Percentiles rank a stretch among this genome's conserved stretches.
Conservation (phyloP, 805 yeast genomes). For the Peterozyma xylosa region DNA sequence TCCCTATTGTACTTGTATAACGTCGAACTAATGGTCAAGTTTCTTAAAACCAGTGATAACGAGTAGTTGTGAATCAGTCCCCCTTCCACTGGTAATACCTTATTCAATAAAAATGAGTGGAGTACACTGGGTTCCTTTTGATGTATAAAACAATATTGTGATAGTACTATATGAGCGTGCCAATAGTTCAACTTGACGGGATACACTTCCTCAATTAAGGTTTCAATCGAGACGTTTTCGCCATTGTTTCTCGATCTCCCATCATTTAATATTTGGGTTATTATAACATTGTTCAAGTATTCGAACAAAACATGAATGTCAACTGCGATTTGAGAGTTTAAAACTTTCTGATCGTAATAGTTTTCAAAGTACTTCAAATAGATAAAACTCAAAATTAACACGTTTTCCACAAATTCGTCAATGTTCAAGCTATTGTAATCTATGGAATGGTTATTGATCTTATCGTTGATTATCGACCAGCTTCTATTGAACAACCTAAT, state of each 20-base stretch:
- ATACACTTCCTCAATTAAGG: constrained; percentile 10
- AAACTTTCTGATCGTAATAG: constrained; percentile 5
- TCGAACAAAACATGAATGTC: constrained; percentile 40
- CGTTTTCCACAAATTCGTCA: constrained; percentile 33
- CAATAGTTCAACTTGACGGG: constrained; percentile 27
- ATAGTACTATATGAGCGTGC: constrained; percentile 39
- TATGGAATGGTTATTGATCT: constrained; percentile 18
- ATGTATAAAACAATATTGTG: constrained; percentile 31
- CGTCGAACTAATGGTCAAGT: constrained; percentile 18
- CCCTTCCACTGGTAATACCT: constrained; percentile 17
- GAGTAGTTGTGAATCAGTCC: constrained; percentile 9
- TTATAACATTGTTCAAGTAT: constrained; percentile 39
- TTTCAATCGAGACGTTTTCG: constrained; percentile 4
- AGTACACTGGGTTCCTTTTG: constrained; percentile 33
- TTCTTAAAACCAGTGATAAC: constrained; percentile 15
- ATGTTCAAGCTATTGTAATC: constrained; percentile 21
- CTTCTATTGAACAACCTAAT: constrained; percentile 31
- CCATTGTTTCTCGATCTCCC: constrained; percentile 6
- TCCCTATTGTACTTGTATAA: constrained; percentile 5
- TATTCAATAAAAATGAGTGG: constrained; percentile 21
- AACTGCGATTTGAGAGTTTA: constrained; percentile 13
- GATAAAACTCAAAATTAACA: constrained; percentile 35
- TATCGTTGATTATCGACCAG: constrained; percentile 30
- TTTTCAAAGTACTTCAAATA: constrained; percentile 29
- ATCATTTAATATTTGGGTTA: constrained; percentile 30